Evolutionary conservation across 1,284 basidiomycete species (phyloP), one percentile per base, ranked within the genome.

Genomic region (Malassezia sympodialis): DNA sequence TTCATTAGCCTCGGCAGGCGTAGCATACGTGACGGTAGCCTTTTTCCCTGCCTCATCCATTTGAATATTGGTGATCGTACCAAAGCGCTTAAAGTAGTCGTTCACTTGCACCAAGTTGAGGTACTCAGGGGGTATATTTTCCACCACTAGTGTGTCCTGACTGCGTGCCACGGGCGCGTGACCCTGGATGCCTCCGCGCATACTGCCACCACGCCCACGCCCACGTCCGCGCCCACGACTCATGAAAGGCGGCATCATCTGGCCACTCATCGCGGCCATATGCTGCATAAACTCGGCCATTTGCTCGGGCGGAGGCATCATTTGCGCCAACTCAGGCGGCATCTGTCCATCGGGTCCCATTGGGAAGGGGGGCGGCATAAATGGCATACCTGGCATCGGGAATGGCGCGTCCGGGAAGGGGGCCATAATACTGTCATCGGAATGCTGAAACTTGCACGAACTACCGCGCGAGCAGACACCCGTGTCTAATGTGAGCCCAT

Each of bases 51-150:
- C 81, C n/a, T 76, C 76, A 72, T 96, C 90, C 53, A 96, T 83
- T 4, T 88, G 88, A 53, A 96, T 87, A 65, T 91, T 90, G 31
- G 89, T 91, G 61, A 96, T 88, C 5, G 83, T 86, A 17, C 91
- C 91, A 66, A 94, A 96, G 60, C 84, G 83, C 73, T 86, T 85
- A 77, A 96, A 96, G 84, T 89, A 93, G 32, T 81, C 82, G 68
- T 86, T 87, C 55, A 96, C 84, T 14, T 82, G 79, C 44, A 84
- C 84, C 26, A 90, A 80, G 32, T 82, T 83, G 43, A 93, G 80
- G 65, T 85, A 83, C 58, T 88, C 84, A 43, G 83, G 81, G 0
- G 91, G 91, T 52, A 96, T 90, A 77, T 93, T 91, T 76, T 93
- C 90, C 50, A 96, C 85, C 19, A 94, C 87, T 26, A 96, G 79